These are phyloP conservation scores for Panaeolus papilionaceus DNA, from an alignment of 768 basidiomycete species.

Conservation along the genomic window DNA sequence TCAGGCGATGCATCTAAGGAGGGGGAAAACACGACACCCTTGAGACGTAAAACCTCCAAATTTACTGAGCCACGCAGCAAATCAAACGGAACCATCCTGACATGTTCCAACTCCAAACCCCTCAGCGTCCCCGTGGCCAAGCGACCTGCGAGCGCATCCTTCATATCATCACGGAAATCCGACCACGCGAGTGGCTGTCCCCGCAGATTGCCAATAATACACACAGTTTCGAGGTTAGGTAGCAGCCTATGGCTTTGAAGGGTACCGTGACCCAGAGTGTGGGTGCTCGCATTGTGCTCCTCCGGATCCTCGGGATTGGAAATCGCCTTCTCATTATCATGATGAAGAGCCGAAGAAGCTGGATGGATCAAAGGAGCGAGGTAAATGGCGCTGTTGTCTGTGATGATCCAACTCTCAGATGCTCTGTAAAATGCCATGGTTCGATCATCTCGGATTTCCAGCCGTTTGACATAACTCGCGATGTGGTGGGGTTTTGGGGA, in stretches of 20 bases:
- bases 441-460: conserved; percentile 10
- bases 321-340: neutral
- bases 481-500: neutral
- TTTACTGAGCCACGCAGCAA: neutral
- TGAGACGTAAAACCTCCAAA: neutral
- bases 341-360: neutral
- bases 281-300: neutral
- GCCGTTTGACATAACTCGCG: neutral
- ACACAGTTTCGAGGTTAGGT: neutral
- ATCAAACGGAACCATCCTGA: neutral
- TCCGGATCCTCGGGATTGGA: neutral
- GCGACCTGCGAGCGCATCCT: neutral
- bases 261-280: neutral
- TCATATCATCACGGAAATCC: neutral
- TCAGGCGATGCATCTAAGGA: neutral
- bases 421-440: neutral
- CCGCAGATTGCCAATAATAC: neutral
- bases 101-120: neutral
- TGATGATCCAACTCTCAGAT: neutral
- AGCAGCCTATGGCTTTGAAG: neutral
- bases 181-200: neutral
- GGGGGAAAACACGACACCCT: neutral
- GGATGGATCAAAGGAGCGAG: neutral
- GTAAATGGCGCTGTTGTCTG: neutral
- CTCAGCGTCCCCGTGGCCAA: neutral